Evolutionary conservation across 371 early-diverging fungal species (phyloP).

Genomic region (Rhizomucor pusillus): DNA sequence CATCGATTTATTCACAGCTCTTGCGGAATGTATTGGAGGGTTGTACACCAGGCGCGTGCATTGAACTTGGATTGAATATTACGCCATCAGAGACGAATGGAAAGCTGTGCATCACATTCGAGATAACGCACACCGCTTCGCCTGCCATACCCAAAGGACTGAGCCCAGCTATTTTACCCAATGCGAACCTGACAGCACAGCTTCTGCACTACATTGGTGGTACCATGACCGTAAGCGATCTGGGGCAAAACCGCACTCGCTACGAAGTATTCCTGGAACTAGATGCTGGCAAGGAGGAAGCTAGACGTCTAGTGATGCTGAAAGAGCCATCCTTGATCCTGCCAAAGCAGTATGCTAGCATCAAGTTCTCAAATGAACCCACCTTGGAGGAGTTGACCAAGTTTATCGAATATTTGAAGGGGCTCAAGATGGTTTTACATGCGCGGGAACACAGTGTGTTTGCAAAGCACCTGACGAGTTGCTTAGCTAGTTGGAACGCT

Average conservation of each 20-base stretch:
- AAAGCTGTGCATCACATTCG: conserved; percentile 41
- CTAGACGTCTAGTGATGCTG: conserved; percentile 12
- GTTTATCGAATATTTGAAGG: conserved; percentile 51
- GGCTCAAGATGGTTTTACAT: conserved; percentile 50
- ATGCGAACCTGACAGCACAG: conserved; percentile 52
- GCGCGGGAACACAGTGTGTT: conserved; percentile 56
- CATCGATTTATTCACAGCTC: conserved; percentile 29
- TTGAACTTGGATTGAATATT: conserved; percentile 56
- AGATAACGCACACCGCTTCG: conserved; percentile 48
- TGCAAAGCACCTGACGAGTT: conserved; percentile 57
- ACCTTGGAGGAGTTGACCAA: conserved; percentile 45
- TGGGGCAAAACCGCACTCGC: conserved; percentile 34
- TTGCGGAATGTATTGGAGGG: conserved; percentile 55
- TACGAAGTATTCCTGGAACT: conserved; percentile 40
- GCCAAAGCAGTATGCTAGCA: conserved; percentile 22
- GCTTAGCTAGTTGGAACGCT: conserved; percentile 57
- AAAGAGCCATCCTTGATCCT: conserved; percentile 12
- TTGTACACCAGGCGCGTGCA: conserved; percentile 53
- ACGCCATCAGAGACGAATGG: conserved; percentile 17
- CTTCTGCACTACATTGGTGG: conserved; percentile 51
- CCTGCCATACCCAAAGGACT: conserved; percentile 30
- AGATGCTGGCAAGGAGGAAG: conserved; percentile 25
- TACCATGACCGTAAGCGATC: conserved; percentile 32
- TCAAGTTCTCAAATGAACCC: conserved; percentile 52
- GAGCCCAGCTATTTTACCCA: conserved; percentile 29